phyloP scores from a whole-genome alignment of 441 rosid genomes.

The Iberis amara region DNA sequence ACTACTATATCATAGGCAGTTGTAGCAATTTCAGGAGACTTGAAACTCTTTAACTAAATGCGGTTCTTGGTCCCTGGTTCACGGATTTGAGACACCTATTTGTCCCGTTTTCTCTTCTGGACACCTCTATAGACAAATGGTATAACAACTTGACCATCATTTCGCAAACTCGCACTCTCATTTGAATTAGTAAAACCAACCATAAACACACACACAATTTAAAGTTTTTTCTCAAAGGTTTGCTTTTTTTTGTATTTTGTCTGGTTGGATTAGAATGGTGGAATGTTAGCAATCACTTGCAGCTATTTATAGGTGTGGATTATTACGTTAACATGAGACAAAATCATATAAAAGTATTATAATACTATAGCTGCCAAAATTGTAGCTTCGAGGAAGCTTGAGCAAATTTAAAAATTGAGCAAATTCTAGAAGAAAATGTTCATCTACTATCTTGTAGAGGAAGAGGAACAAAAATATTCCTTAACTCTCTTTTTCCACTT shows the following conservation, averaged over 20 bases:
- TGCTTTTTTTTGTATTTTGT: background rate
- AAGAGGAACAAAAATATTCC: too few relatives aligned
- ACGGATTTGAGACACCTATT: conserved; percentile 94
- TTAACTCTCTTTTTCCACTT: too few relatives aligned
- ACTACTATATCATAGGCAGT: conserved; percentile 85
- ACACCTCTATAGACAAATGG: conserved; percentile 61
- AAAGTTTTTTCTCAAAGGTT: conserved; percentile 1
- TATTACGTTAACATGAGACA: conserved; percentile 22
- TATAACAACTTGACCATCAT: conserved; percentile 24
- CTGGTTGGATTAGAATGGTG: conserved; percentile 16
- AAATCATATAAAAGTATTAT: conserved; percentile 21
- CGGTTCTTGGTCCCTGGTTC: conserved; percentile 81
- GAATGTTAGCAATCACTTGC: conserved; percentile 9
- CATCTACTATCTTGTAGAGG: too few relatives aligned
- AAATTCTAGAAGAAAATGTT: too few relatives aligned
- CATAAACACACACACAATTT: conserved; percentile 17
- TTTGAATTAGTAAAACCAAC: conserved; percentile 15
- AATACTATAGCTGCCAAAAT: background rate
- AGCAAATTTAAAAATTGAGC: too few relatives aligned
- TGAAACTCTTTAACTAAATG: conserved; percentile 84
- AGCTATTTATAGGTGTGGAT: conserved; percentile 29
- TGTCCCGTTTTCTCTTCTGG: conserved; percentile 87
- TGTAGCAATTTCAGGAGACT: conserved; percentile 90
- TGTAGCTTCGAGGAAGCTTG: conserved; percentile 25
- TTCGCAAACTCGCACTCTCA: background rate